phyloP scores from a whole-genome alignment of 2,329 filamentous ascomycete species.

The Gnomoniopsis sp. region DNA sequence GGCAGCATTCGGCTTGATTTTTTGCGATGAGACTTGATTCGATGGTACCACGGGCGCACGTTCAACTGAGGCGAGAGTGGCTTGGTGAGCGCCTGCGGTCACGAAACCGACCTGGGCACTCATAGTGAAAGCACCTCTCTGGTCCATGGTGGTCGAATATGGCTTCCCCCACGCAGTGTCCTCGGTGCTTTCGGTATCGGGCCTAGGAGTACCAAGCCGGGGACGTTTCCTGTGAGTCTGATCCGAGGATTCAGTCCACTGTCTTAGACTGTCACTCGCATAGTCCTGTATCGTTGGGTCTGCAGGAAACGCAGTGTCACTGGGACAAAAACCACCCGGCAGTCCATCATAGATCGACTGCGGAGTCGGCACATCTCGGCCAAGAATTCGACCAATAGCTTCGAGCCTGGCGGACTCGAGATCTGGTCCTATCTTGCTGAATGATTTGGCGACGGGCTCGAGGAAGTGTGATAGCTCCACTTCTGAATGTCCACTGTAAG shows the following conservation, averaged over 20 bases:
- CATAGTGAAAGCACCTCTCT: slow-evolving; percentile 55
- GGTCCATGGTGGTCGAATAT: slow-evolving; percentile 61
- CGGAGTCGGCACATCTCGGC: slow-evolving; percentile 56
- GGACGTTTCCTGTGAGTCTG: slow-evolving; percentile 25
- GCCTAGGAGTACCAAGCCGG: slow-evolving; percentile 27
- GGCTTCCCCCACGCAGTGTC: slow-evolving; percentile 37
- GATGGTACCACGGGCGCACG: slow-evolving; percentile 22
- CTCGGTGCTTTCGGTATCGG: slow-evolving; percentile 25
- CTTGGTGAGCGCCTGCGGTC: slow-evolving; percentile 55
- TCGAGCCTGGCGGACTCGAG: slow-evolving; percentile 61
- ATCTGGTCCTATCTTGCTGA: slow-evolving; percentile 64
- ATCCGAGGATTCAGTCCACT: slow-evolving; percentile 32
- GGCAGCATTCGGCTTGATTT: slow-evolving; percentile 24
- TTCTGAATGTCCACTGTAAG: slow-evolving; percentile 47
- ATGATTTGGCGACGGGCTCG: slow-evolving; percentile 46
- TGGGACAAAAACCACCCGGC: slow-evolving; percentile 50
- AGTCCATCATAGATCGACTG: slow-evolving; percentile 51
- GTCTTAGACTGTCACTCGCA: neutral
- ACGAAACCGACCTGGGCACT: slow-evolving; percentile 57
- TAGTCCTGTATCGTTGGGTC: slow-evolving; percentile 43
- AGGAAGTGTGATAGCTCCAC: slow-evolving; percentile 73
- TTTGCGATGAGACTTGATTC: slow-evolving; percentile 20
- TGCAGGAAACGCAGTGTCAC: slow-evolving; percentile 67
- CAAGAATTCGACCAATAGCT: slow-evolving; percentile 68
- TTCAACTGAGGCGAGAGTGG: slow-evolving; percentile 32